Conservation (phyloP, 306 rosid genomes). For the Sicyos edulis region DNA sequence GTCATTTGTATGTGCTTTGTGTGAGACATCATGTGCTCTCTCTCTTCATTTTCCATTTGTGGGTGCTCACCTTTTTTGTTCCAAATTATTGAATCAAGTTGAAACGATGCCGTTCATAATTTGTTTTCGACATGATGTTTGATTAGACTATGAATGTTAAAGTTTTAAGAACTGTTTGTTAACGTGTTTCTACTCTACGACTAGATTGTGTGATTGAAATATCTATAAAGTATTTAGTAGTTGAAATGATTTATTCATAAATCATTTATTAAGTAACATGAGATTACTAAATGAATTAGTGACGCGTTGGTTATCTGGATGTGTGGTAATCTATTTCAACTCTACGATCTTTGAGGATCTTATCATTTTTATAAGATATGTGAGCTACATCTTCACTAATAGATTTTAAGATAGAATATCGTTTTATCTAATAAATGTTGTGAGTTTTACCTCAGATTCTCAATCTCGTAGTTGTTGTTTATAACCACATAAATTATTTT, state of each 20-base stretch:
- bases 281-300: too few relatives aligned
- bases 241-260: not conserved
- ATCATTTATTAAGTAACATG: too few relatives aligned
- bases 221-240: not conserved
- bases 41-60: not conserved
- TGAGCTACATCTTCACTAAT: too few relatives aligned
- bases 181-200: not conserved
- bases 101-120: not conserved
- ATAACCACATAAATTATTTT: not conserved
- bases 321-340: too few relatives aligned
- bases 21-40: slow-evolving; percentile 11
- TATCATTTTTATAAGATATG: too few relatives aligned
- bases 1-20: slow-evolving; percentile 7
- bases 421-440: too few relatives aligned
- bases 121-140: not conserved
- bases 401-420: too few relatives aligned
- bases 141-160: not conserved
- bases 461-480: too few relatives aligned
- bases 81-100: not conserved
- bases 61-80: not conserved
- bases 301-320: too few relatives aligned
- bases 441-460: too few relatives aligned
- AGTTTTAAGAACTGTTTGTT: not conserved
- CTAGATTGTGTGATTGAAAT: not conserved
- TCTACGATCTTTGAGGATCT: too few relatives aligned